Base-by-base conservation (phyloP, 495 filamentous ascomycete species). In the Penicillium riverlandense region DNA sequence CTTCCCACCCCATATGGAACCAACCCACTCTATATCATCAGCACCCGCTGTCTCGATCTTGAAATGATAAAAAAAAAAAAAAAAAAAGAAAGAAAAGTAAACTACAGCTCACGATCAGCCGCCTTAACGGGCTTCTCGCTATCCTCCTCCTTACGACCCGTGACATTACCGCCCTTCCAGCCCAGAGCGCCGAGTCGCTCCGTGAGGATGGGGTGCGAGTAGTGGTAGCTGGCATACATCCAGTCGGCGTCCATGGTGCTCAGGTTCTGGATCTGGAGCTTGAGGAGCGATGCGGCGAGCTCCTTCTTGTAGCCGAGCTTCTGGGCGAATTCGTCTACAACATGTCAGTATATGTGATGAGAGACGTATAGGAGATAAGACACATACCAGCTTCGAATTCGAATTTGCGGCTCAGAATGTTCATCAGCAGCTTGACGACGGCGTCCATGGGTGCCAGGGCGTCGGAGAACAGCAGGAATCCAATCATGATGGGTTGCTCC, bases 191-290 rank as follows among this genome's bases (percentile, higher is more conserved):
- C 87, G 52, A 98, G 71, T 50, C 92, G 79, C 75, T 98, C 94
- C 7, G 90, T 83, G 43, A 98, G 76, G 51, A 97, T 97, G 1
- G 92, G 92, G 67, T 98, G 92, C 7, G 90, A 96, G 76, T 90
- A 95, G 70, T 97, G 87, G 71, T 97, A 98, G 71, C 83, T 90
- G 22, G 94, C 90, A 64, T 96, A 98, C 71, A 96, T 77, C 85
- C 85, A 94, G 63, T 98, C 94, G 34, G 92, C 92, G 62, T 98
- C 94, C 91, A 97, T 96, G 44, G 86, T 94, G 69, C 88, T 90
- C 44, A 98, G 75, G 58, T 98, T 98, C 70, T 97, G 88, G 62
- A 96, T 88, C 65, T 98, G 92, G 33, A 98, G 85, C 71, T 97
- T 98, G 67, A 97, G 86, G 47, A 98, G 76, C 11, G 88, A 90